phyloP scores from a whole-genome alignment of 1,139 yeast genomes.

The Kurtzmaniella quercitrusa region DNA sequence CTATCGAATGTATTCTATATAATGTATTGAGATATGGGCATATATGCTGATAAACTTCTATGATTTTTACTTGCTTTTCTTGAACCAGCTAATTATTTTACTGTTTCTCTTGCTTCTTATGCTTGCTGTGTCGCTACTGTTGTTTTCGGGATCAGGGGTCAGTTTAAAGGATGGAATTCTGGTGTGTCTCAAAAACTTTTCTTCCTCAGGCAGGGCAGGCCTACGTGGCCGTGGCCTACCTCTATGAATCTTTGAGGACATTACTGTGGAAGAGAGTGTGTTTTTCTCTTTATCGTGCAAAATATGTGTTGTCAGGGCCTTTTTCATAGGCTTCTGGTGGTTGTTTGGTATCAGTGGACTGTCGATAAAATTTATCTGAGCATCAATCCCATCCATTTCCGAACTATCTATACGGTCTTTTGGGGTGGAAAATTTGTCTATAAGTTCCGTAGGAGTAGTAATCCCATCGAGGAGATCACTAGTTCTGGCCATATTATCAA shows the following conservation, averaged over 20 bases:
- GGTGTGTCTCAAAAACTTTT: conserved; percentile 24
- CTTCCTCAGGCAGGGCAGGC: conserved; percentile 28
- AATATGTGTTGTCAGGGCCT: not conserved
- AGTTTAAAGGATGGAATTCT: conserved; percentile 25
- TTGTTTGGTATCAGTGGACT: conserved; percentile 1
- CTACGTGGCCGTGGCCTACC: conserved; percentile 18
- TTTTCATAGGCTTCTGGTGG: conserved; percentile 3
- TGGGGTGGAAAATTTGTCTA: not conserved
- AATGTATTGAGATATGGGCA: conserved; percentile 1
- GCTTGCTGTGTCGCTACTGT: conserved; percentile 9
- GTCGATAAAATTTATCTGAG: conserved; percentile 2
- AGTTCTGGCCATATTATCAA: not conserved
- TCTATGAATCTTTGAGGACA: conserved; percentile 3
- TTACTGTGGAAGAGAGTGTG: conserved; percentile 5
- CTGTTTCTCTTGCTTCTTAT: conserved; percentile 12
- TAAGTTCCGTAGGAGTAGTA: not conserved
- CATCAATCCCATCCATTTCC: conserved; percentile 1
- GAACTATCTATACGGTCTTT: not conserved
- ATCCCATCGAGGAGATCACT: not conserved
- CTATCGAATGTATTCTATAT: not conserved
- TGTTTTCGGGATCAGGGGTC: conserved; percentile 7
- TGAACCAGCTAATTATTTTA: conserved; percentile 17
- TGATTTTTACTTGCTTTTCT: conserved; percentile 10
- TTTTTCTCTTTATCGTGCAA: not conserved
- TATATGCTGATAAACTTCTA: conserved; percentile 5